Evolutionary conservation across 768 basidiomycete genomes (phyloP), one percentile per base, ranked within the genome.

Genomic region (Sistotremastrum suecicum): DNA sequence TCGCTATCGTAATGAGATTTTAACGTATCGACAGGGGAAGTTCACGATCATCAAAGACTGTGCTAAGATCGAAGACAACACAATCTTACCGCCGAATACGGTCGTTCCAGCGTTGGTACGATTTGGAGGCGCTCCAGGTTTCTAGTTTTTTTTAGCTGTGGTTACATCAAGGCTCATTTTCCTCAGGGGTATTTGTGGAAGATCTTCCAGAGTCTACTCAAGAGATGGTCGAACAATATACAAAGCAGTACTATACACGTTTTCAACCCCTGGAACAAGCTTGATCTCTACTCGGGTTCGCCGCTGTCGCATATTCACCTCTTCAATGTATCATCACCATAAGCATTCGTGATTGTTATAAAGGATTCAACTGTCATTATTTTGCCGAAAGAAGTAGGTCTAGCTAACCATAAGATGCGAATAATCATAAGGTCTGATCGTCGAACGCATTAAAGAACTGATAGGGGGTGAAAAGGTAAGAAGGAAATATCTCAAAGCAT

Each of bases 21-120:
- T 43, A 38, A 34, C 37, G 34, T 9, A 9, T 10, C 7, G 6
- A 43, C 54, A 97, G 92, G 92, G 95, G 28, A 91, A 95, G 61
- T 95, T 98, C 56, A 81, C 83, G 0, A 91, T 94, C 48, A 91
- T 97, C 61, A 95, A 97, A 59, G 94, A 98, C 57, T 92, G 91
- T 53, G 87, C 84, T 3, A 80, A 76, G 49, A 79, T 99, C 28
- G 81, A 82, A 31, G 92, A 97, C 59, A 83, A 84, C 52, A 85
- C 89, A 0, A 76, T 98, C 35, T 66, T 98, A 9, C 87, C 92
- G 2, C 83, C 90, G 3, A 91, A 88, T 46, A 91, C 90, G 1
- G 89, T 97, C 41, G 78, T 98, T 7, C 91, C 94, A 1, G 86
- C 89, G 2, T 63, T 97, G 48, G 74, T 89, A 0, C 65, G 83